Percentiles rank a stretch among this genome's conserved stretches.
phyloP scores from a whole-genome alignment of 352 stramenopile species.

The Detonula confervacea region DNA sequence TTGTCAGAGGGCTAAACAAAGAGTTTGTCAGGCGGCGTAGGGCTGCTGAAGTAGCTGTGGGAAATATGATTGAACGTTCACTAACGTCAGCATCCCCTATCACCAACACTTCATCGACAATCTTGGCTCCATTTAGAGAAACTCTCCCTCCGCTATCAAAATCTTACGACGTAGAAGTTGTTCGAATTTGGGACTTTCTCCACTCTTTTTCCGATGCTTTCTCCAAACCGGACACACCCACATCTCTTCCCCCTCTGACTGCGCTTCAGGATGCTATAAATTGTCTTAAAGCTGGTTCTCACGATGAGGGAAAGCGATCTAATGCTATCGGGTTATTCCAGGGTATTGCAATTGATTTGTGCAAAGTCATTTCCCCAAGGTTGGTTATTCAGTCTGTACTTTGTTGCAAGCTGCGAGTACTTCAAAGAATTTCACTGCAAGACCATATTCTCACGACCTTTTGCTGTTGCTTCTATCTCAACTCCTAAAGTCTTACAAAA shows the following conservation, averaged over 20 bases:
- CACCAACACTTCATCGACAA: slow-evolving; percentile 18
- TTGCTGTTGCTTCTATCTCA: slow-evolving; percentile 4
- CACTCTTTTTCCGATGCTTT: slow-evolving; percentile 80
- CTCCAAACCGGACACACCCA: slow-evolving; percentile 32
- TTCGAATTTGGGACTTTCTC: slow-evolving; percentile 85
- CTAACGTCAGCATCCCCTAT: slow-evolving; percentile 11
- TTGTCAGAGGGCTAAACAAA: slow-evolving; percentile 75
- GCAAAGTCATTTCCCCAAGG: slow-evolving; percentile 68
- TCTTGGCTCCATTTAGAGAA: slow-evolving; percentile 39
- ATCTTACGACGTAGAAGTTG: slow-evolving; percentile 76
- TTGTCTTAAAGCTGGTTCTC: slow-evolving; percentile 48
- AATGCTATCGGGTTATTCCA: slow-evolving; percentile 68
- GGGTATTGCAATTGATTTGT: slow-evolving; percentile 75
- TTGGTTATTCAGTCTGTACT: slow-evolving; percentile 11
- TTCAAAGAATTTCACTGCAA: background rate
- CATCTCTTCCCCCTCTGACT: slow-evolving; percentile 68
- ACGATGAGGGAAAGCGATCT: slow-evolving; percentile 38
- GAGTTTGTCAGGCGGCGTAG: slow-evolving; percentile 78
- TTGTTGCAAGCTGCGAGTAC: background rate
- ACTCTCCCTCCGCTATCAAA: slow-evolving; percentile 69
- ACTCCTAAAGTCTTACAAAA: slow-evolving; percentile 49
- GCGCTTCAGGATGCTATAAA: slow-evolving; percentile 78
- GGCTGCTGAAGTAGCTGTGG: slow-evolving; percentile 71
- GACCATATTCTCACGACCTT: background rate
- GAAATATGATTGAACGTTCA: slow-evolving; percentile 52